Conservation (phyloP, 2,329 filamentous ascomycete species). For the Lomentospora prolificans region DNA sequence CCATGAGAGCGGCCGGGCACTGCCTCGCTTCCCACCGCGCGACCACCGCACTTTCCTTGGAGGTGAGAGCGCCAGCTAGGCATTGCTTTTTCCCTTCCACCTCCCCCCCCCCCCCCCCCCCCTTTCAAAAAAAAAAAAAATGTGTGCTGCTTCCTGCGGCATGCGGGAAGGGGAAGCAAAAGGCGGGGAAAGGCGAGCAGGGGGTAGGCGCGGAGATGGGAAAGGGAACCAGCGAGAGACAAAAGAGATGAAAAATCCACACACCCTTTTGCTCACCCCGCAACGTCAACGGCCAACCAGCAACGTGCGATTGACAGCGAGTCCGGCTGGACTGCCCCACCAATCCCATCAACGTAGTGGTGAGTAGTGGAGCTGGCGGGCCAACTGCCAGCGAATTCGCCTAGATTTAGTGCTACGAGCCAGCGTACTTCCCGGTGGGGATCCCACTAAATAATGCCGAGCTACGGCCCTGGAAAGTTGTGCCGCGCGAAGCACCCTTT, state of each 20-base stretch:
- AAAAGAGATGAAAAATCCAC: background rate
- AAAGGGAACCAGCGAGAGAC: background rate
- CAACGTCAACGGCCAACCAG: background rate
- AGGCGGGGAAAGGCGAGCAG: background rate
- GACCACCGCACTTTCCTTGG: too few relatives aligned
- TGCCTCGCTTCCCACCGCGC: background rate
- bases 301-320: background rate
- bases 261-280: background rate
- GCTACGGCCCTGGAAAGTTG: background rate
- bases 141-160: background rate
- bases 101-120: background rate
- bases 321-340: background rate
- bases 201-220: background rate
- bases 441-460: background rate
- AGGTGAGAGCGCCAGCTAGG: too few relatives aligned
- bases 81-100: too few relatives aligned
- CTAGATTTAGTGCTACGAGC: background rate
- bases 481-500: background rate
- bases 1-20: too few relatives aligned
- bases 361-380: background rate
- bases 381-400: background rate
- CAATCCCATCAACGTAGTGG: background rate
- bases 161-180: slow-evolving; percentile 1
- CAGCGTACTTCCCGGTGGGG: background rate
- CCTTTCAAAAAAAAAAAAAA: background rate